Conservation (phyloP, 495 filamentous ascomycete genomes). For the Cetradonia linearis region DNA sequence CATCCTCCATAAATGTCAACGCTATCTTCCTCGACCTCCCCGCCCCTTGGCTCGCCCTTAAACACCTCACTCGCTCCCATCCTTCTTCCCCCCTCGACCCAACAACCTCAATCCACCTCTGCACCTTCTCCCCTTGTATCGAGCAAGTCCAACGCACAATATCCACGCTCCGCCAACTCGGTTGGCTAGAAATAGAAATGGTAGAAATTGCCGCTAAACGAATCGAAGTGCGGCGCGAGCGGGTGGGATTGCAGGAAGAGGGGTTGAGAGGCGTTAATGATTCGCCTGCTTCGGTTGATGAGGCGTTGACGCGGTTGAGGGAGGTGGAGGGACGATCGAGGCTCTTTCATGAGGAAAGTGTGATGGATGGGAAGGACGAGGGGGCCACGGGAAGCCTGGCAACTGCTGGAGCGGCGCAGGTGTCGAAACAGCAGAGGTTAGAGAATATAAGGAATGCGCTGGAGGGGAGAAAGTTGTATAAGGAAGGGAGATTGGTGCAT, state of each 20-base stretch:
- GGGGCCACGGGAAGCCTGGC: slow-evolving; percentile 9
- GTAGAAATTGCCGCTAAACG: slow-evolving; percentile 68
- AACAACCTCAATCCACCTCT: slow-evolving; percentile 56
- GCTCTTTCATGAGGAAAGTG: slow-evolving; percentile 37
- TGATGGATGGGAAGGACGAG: slow-evolving; percentile 7
- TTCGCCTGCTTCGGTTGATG: slow-evolving; percentile 58
- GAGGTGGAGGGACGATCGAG: slow-evolving; percentile 59
- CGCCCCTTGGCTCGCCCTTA: slow-evolving; percentile 83
- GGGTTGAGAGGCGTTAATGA: slow-evolving; percentile 49
- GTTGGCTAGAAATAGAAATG: slow-evolving; percentile 91
- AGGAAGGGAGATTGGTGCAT: slow-evolving; percentile 64
- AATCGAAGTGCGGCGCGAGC: slow-evolving; percentile 72
- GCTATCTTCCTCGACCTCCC: slow-evolving; percentile 89
- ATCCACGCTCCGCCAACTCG: slow-evolving; percentile 59
- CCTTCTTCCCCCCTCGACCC: slow-evolving; percentile 57
- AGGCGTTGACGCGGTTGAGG: slow-evolving; percentile 61
- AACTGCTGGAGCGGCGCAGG: slow-evolving; percentile 25
- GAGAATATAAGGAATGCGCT: slow-evolving; percentile 22
- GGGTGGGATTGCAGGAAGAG: slow-evolving; percentile 54
- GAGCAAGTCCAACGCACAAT: slow-evolving; percentile 86
- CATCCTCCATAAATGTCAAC: slow-evolving; percentile 54
- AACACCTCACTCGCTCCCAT: slow-evolving; percentile 60
- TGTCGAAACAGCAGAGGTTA: slow-evolving; percentile 24
- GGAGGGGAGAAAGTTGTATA: slow-evolving; percentile 30
- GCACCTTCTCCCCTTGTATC: slow-evolving; percentile 93